These are phyloP conservation scores for Yarrowia divulgata DNA, from an alignment of 805 yeast genomes.

Conservation along the genomic window DNA sequence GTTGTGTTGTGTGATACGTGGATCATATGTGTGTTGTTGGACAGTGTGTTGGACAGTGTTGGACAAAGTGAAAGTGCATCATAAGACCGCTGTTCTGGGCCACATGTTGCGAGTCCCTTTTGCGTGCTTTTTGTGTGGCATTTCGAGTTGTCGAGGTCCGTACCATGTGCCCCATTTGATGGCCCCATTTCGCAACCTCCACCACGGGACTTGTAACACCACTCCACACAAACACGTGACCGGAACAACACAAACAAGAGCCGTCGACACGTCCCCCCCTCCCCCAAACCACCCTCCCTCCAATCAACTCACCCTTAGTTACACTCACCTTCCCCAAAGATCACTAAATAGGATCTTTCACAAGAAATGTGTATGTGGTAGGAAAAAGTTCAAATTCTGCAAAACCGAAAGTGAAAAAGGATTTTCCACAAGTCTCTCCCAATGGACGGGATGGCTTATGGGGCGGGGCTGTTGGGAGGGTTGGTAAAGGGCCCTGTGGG, in stretches of 20 bases:
- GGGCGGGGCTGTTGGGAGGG: slow-evolving; percentile 37
- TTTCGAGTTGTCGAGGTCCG: no score
- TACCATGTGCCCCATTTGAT: no score
- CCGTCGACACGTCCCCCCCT: no score
- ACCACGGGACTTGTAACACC: no score
- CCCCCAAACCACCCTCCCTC: neutral
- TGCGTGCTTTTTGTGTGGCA: no score
- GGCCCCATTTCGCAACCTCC: slow-evolving; percentile 10
- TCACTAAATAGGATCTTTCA: slow-evolving; percentile 39
- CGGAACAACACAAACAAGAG: neutral
- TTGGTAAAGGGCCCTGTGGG: no score
- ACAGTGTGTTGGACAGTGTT: no score
- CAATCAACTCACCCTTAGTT: slow-evolving; percentile 19
- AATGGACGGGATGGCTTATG: slow-evolving; percentile 24
- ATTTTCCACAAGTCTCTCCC: slow-evolving; percentile 25
- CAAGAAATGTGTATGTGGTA: slow-evolving; percentile 39
- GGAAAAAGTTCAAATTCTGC: slow-evolving; percentile 35
- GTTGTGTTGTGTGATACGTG: slow-evolving; percentile 3
- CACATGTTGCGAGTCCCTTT: no score
- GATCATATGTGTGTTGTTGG: neutral
- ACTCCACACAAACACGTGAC: neutral
- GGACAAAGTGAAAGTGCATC: no score
- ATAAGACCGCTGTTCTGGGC: no score
- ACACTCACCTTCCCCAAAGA: slow-evolving; percentile 40
- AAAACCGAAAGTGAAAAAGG: slow-evolving; percentile 38